These are phyloP conservation scores for Penicillium sp. DNA, from an alignment of 2,329 filamentous ascomycete species.

Conservation along the genomic window DNA sequence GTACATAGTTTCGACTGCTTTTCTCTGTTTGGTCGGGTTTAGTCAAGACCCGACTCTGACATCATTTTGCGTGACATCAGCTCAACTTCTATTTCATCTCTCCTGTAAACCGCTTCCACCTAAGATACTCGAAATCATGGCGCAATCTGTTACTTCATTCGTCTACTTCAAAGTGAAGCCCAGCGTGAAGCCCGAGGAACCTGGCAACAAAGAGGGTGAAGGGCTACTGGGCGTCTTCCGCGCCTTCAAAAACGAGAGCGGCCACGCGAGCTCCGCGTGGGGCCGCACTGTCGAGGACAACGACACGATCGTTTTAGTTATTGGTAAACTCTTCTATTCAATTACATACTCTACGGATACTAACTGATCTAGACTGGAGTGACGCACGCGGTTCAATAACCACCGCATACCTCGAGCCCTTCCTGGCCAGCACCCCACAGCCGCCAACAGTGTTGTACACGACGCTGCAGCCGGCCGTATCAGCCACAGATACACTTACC, in stretches of 20 bases:
- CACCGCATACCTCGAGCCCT: conserved; percentile 19
- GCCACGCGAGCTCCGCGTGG: conserved; percentile 35
- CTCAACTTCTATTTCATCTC: background rate
- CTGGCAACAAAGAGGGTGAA: conserved; percentile 30
- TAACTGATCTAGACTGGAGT: conserved; percentile 29
- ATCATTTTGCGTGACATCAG: conserved; percentile 22
- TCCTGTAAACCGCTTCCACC: background rate
- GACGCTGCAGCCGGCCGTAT: conserved; percentile 29
- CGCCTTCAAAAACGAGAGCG: conserved; percentile 31
- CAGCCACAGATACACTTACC: conserved; percentile 27
- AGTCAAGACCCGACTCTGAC: conserved; percentile 15
- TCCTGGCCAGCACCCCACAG: conserved; percentile 22
- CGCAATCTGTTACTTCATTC: conserved; percentile 31
- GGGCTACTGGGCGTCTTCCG: conserved; percentile 28
- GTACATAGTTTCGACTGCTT: conserved; percentile 12
- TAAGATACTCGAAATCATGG: conserved; percentile 15
- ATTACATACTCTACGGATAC: background rate
- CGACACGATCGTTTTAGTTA: conserved; percentile 35
- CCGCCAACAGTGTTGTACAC: conserved; percentile 26
- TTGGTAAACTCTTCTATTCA: conserved; percentile 25
- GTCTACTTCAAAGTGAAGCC: conserved; percentile 37
- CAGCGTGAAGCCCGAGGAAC: conserved; percentile 38
- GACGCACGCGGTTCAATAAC: conserved; percentile 28
- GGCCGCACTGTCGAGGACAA: conserved; percentile 36
- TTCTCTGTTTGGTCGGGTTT: background rate